Conservation (phyloP, 345 rosid species). For the Moricandia moricandioides region DNA sequence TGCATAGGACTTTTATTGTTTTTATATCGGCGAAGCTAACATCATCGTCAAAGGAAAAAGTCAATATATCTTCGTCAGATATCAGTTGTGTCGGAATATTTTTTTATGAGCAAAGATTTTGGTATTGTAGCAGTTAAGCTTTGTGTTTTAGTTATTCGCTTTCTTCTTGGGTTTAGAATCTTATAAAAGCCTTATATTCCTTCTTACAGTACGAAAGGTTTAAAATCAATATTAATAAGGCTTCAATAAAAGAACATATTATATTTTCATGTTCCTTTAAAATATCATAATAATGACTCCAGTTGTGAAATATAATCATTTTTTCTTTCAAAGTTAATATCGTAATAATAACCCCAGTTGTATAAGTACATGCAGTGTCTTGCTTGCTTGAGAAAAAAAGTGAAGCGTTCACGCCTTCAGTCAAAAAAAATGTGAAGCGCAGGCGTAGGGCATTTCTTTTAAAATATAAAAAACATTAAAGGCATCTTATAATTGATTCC, state of each 20-base stretch:
- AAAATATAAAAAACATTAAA: too few relatives aligned
- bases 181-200: slow-evolving; percentile 1
- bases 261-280: not conserved
- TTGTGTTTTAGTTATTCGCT: slow-evolving; percentile 21
- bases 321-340: not conserved
- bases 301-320: not conserved
- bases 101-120: slow-evolving; percentile 27
- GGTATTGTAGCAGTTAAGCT: slow-evolving; percentile 19
- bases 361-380: too few relatives aligned
- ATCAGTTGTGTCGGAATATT: slow-evolving; percentile 7
- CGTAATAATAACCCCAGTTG: too few relatives aligned
- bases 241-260: not conserved
- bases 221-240: not conserved
- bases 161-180: slow-evolving; percentile 29
- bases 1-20: slow-evolving; percentile 44
- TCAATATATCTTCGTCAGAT: not conserved
- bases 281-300: not conserved
- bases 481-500: too few relatives aligned
- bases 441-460: too few relatives aligned
- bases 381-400: too few relatives aligned
- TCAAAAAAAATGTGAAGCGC: too few relatives aligned
- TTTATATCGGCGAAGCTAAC: slow-evolving; percentile 48
- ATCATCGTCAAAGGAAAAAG: not conserved
- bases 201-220: not conserved
- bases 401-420: too few relatives aligned